Percentiles rank a stretch among this genome's conserved stretches.
phyloP scores from a whole-genome alignment of 1,284 basidiomycete species.

The Rhizopogon parksii region DNA sequence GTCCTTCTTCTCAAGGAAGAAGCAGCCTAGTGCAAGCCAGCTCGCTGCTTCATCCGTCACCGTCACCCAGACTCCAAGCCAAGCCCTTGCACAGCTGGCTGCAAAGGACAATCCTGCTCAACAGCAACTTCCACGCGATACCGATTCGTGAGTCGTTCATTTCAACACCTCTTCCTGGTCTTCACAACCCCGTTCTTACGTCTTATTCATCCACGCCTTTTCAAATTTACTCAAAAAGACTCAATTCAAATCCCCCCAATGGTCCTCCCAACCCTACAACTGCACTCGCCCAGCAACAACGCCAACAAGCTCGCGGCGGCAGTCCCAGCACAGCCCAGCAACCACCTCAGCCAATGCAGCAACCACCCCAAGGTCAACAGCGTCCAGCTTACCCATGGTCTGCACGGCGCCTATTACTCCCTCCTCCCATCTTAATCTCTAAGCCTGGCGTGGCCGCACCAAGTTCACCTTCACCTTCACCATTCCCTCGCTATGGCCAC shows the following conservation, averaged over 20 bases:
- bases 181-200: background rate
- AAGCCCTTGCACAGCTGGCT: slow-evolving; percentile 55
- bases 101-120: slow-evolving; percentile 26
- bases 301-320: slow-evolving; percentile 23
- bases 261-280: slow-evolving; percentile 18
- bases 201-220: slow-evolving; percentile 1
- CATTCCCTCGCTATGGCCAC: slow-evolving; percentile 97
- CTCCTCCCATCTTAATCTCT: slow-evolving; percentile 55
- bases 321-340: slow-evolving; percentile 19
- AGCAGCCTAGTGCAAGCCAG: slow-evolving; percentile 42
- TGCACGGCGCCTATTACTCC: slow-evolving; percentile 58
- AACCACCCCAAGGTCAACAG: slow-evolving; percentile 28
- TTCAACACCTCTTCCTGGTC: slow-evolving; percentile 7
- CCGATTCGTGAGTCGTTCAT: slow-evolving; percentile 35
- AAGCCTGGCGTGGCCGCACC: slow-evolving; percentile 56
- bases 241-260: slow-evolving; percentile 13
- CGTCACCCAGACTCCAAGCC: slow-evolving; percentile 52
- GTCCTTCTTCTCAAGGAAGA: slow-evolving; percentile 87
- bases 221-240: background rate
- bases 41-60: slow-evolving; percentile 41
- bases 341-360: slow-evolving; percentile 18
- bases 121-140: slow-evolving; percentile 22
- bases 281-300: slow-evolving; percentile 29
- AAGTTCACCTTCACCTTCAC: slow-evolving; percentile 64
- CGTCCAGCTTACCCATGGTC: slow-evolving; percentile 78